phyloP scores from a whole-genome alignment of 2,329 filamentous ascomycete species.

The Ceratocystis cubensis region DNA sequence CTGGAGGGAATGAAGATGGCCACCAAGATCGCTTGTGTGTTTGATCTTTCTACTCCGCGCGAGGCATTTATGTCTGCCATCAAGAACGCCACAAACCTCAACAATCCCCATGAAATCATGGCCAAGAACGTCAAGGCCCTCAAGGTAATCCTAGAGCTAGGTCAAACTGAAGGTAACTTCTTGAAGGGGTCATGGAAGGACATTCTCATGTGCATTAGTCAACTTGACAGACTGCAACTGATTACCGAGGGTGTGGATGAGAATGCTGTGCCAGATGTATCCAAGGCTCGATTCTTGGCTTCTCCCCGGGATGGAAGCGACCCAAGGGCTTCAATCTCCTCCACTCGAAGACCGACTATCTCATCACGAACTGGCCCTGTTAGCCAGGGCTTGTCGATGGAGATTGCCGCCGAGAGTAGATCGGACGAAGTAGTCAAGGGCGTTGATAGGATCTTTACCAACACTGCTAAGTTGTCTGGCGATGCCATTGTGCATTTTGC shows the following conservation, averaged over 20 bases:
- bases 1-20: slow-evolving; percentile 93
- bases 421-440: slow-evolving; percentile 87
- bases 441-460: slow-evolving; percentile 93
- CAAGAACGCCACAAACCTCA: slow-evolving; percentile 87
- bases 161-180: slow-evolving; percentile 81
- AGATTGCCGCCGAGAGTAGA: slow-evolving; percentile 82
- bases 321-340: slow-evolving; percentile 53
- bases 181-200: slow-evolving; percentile 90
- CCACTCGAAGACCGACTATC: slow-evolving; percentile 28
- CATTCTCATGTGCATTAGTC: slow-evolving; percentile 85
- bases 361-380: slow-evolving; percentile 25
- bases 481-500: slow-evolving; percentile 96
- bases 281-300: slow-evolving; percentile 61
- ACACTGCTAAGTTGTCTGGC: slow-evolving; percentile 82
- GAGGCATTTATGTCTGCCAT: slow-evolving; percentile 91
- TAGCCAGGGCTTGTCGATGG: slow-evolving; percentile 52
- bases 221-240: slow-evolving; percentile 86
- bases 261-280: slow-evolving; percentile 80
- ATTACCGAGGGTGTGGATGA: slow-evolving; percentile 93
- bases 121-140: slow-evolving; percentile 93
- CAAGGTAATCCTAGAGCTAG: slow-evolving; percentile 81
- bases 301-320: slow-evolving; percentile 42
- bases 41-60: slow-evolving; percentile 82
- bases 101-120: slow-evolving; percentile 89
- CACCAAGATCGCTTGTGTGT: slow-evolving; percentile 83